A percentile compares a stretch with the other conserved stretches of the same genome.
Evolutionary conservation across 2,329 filamentous ascomycete genomes (phyloP).

Genomic region (Zymoseptoria pseudotritici): DNA sequence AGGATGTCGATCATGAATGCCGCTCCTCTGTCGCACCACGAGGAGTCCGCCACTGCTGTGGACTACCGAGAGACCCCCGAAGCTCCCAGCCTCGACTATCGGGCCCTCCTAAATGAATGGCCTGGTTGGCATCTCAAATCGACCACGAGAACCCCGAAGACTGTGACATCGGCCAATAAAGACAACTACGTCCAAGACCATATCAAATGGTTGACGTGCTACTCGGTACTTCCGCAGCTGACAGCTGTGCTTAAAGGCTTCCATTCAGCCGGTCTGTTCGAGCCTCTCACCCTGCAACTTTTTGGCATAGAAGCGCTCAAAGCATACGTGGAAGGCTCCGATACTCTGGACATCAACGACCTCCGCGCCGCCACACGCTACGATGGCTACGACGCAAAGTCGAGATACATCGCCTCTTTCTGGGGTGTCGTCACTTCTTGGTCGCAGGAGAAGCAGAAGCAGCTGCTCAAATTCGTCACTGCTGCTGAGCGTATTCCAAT

Average conservation of each 20-base stretch:
- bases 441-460: conserved; percentile 61
- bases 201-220: conserved; percentile 70
- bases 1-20: not conserved
- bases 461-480: conserved; percentile 87
- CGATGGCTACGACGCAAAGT: conserved; percentile 66
- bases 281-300: conserved; percentile 35
- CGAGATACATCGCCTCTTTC: conserved; percentile 68
- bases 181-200: conserved; percentile 76
- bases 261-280: conserved; percentile 26
- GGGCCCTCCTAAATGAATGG: conserved; percentile 34
- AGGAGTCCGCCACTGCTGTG: not conserved
- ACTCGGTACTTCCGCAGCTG: conserved; percentile 70
- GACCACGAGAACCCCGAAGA: conserved; percentile 44
- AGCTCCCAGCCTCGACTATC: not conserved
- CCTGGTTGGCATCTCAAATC: conserved; percentile 45
- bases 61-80: not conserved
- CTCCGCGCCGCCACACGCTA: conserved; percentile 68
- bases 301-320: conserved; percentile 66
- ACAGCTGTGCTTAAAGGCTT: conserved; percentile 78
- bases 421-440: conserved; percentile 71
- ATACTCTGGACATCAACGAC: conserved; percentile 69
- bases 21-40: not conserved
- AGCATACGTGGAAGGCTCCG: conserved; percentile 72
- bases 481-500: conserved; percentile 86
- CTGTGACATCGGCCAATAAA: conserved; percentile 78